Conservation (phyloP, 768 basidiomycete genomes). For the Ephemerocybe angulata region DNA sequence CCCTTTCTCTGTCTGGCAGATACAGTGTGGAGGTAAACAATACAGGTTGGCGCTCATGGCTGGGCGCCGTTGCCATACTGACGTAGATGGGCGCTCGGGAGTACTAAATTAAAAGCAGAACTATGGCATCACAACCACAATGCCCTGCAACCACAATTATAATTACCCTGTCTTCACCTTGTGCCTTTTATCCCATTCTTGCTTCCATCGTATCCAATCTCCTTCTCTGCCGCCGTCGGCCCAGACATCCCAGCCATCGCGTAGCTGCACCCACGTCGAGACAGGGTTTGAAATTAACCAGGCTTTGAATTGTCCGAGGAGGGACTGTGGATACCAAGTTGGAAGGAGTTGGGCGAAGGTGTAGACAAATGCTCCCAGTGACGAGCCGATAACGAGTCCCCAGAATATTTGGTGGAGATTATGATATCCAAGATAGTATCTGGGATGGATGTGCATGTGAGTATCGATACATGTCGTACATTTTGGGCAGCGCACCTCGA, state of each 20-base stretch:
- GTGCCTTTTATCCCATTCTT: slow-evolving; percentile 46
- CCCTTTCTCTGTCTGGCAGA: too few relatives aligned
- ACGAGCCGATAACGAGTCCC: slow-evolving; percentile 65
- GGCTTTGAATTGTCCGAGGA: slow-evolving; percentile 46
- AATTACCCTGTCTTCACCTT: slow-evolving; percentile 19
- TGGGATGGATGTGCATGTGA: slow-evolving; percentile 22
- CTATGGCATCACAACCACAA: too few relatives aligned
- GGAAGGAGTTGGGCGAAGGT: slow-evolving; percentile 57
- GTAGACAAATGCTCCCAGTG: slow-evolving; percentile 55
- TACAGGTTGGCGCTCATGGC: too few relatives aligned
- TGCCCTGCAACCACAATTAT: background rate
- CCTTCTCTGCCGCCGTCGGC: slow-evolving; percentile 69
- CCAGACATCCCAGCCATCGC: slow-evolving; percentile 84
- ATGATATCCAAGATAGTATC: slow-evolving; percentile 73
- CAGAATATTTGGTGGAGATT: slow-evolving; percentile 68
- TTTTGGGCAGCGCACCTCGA: slow-evolving; percentile 51
- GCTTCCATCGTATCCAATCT: slow-evolving; percentile 69
- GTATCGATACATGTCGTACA: background rate
- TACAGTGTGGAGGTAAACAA: too few relatives aligned
- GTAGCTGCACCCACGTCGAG: slow-evolving; percentile 61
- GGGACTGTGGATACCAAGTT: slow-evolving; percentile 44
- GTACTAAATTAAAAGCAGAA: too few relatives aligned
- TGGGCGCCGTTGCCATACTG: too few relatives aligned
- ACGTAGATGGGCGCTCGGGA: too few relatives aligned
- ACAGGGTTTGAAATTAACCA: slow-evolving; percentile 55